Conservation (phyloP, 805 yeast species). For the Scheffersomyces stipitis region DNA sequence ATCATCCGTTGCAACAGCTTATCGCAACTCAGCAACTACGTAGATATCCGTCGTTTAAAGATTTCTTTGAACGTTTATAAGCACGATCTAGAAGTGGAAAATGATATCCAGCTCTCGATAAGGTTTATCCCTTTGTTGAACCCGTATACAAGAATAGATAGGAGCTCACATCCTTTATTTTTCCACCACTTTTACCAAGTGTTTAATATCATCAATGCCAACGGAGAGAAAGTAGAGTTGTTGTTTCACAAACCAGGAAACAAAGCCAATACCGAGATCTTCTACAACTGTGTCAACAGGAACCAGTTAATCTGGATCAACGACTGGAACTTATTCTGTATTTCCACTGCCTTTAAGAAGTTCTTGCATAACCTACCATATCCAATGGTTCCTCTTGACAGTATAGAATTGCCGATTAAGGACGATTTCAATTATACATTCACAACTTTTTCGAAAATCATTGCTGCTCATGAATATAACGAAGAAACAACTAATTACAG, state of each 20-base stretch:
- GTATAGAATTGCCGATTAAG: conserved; percentile 52
- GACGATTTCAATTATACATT: conserved; percentile 49
- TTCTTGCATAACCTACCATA: conserved; percentile 51
- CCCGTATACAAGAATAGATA: conserved; percentile 18
- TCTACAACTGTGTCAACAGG: conserved; percentile 51
- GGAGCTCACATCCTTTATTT: conserved; percentile 18
- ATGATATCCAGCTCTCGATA: conserved; percentile 18
- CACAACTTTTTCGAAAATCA: conserved; percentile 32
- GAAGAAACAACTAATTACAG: conserved; percentile 8
- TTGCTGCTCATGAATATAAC: conserved; percentile 20
- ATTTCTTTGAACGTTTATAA: conserved; percentile 74
- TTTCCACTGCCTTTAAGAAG: conserved; percentile 47
- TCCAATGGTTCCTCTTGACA: conserved; percentile 52
- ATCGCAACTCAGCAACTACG: conserved; percentile 53
- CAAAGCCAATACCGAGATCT: conserved; percentile 42
- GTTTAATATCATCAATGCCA: conserved; percentile 46
- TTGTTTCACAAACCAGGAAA: conserved; percentile 61
- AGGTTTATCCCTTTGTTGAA: conserved; percentile 20
- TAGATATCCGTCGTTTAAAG: conserved; percentile 76
- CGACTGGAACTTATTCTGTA: conserved; percentile 56
- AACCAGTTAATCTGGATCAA: conserved; percentile 53
- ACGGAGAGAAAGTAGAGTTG: conserved; percentile 44
- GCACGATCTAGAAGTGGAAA: conserved; percentile 57
- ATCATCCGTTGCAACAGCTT: conserved; percentile 50
- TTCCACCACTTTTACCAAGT: conserved; percentile 50